Percentiles rank a stretch among this genome's conserved stretches.
Conservation (phyloP, 306 rosid genomes). For the Parietaria judaica region DNA sequence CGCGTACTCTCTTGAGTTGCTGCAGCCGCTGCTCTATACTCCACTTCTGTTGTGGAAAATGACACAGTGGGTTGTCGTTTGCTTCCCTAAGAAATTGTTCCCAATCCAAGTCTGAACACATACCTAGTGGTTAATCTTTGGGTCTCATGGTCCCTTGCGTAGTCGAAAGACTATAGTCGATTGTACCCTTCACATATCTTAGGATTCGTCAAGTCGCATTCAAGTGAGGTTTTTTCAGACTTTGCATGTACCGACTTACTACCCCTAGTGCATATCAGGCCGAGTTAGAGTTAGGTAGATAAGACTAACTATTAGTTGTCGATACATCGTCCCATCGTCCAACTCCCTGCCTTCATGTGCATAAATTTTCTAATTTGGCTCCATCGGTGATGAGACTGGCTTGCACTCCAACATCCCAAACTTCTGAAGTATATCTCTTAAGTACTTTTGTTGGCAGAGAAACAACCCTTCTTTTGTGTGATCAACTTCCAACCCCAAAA, state of each 20-base stretch:
- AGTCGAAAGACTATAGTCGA: background rate
- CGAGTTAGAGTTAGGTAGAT: background rate
- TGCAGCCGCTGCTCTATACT: background rate
- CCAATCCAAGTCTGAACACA: background rate
- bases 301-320: background rate
- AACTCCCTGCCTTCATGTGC: background rate
- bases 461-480: background rate
- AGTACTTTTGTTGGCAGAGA: background rate
- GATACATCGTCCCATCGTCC: background rate
- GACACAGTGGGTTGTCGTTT: background rate
- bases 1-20: background rate
- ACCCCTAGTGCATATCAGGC: background rate
- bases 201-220: background rate
- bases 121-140: background rate
- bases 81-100: background rate
- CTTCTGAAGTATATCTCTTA: background rate
- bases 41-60: background rate
- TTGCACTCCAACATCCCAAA: background rate
- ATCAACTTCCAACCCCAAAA: background rate
- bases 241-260: background rate
- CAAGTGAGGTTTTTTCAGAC: background rate
- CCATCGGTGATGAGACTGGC: background rate
- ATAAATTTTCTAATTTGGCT: background rate
- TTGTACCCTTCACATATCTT: conserved; percentile 1
- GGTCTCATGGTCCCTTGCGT: background rate